Evolutionary conservation across 2,329 filamentous ascomycete species (phyloP).

Genomic region (Colletotrichum sp.): DNA sequence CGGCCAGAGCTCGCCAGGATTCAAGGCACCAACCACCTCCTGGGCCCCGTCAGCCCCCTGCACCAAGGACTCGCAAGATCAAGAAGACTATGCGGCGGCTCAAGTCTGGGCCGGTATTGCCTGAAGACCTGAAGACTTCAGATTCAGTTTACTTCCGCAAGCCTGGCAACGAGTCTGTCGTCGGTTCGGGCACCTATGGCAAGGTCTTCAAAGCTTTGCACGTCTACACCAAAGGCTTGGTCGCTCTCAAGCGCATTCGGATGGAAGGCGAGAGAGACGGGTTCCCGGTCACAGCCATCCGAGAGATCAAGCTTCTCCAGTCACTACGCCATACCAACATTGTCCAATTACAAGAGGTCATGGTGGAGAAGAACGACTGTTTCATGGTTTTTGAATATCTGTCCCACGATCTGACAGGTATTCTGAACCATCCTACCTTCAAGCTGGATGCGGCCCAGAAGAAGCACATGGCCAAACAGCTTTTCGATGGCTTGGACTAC

Average conservation of each 20-base stretch:
- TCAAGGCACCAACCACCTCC: conserved; percentile 34
- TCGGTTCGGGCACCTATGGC: conserved; percentile 94
- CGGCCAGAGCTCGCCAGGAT: conserved; percentile 46
- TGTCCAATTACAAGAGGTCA: conserved; percentile 85
- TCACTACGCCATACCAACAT: conserved; percentile 83
- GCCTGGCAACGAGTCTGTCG: conserved; percentile 95
- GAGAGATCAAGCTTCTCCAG: conserved; percentile 91
- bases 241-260: conserved; percentile 87
- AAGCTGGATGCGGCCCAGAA: conserved; percentile 84
- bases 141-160: conserved; percentile 95
- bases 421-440: conserved; percentile 94
- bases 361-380: conserved; percentile 98
- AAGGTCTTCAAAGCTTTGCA: conserved; percentile 95
- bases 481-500: conserved; percentile 94
- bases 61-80: conserved; percentile 65
- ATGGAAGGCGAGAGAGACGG: conserved; percentile 94
- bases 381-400: conserved; percentile 99
- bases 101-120: conserved; percentile 74
- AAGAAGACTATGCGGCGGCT: conserved; percentile 72
- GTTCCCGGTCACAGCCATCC: conserved; percentile 88
- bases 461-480: conserved; percentile 89
- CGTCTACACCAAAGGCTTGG: conserved; percentile 84
- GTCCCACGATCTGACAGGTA: conserved; percentile 91
- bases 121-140: conserved; percentile 75
- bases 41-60: conserved; percentile 33